A percentile compares a stretch with the other conserved stretches of the same genome.
These are phyloP conservation scores for Candida nanaspora DNA, from an alignment of 805 yeast species.

Conservation along the genomic window DNA sequence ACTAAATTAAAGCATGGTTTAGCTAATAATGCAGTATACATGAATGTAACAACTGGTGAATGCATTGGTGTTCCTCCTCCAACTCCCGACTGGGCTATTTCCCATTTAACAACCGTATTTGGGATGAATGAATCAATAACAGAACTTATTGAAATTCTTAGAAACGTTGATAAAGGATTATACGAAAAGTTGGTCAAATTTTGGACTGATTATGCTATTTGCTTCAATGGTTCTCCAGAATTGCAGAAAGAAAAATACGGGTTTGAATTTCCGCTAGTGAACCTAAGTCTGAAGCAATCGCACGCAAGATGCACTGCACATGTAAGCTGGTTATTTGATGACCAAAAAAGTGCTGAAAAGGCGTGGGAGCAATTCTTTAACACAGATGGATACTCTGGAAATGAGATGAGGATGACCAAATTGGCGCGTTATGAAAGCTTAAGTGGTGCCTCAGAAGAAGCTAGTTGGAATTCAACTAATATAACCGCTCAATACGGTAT, in stretches of 20 bases:
- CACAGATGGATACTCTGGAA: conserved; percentile 3
- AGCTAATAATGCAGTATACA: conserved; percentile 2
- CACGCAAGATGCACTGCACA: conserved; percentile 8
- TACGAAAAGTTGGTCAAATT: conserved; percentile 2
- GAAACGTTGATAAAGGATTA: background rate
- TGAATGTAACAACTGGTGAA: conserved; percentile 7
- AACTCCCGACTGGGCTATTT: conserved; percentile 7
- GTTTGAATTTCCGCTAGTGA: conserved; percentile 3
- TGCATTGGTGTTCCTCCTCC: conserved; percentile 5
- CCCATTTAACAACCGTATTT: conserved; percentile 7
- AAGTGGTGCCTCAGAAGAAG: background rate
- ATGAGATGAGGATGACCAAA: background rate
- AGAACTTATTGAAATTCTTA: conserved; percentile 5
- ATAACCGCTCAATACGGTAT: conserved; percentile 4
- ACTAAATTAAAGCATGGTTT: conserved; percentile 4
- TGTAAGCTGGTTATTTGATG: conserved; percentile 2
- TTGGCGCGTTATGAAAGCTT: conserved; percentile 1
- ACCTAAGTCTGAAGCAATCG: conserved; percentile 4
- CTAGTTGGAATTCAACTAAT: conserved; percentile 2
- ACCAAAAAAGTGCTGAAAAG: background rate
- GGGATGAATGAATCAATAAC: conserved; percentile 5
- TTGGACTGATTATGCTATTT: conserved; percentile 7
- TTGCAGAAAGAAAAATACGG: conserved; percentile 3
- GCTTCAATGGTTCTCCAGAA: conserved; percentile 1
- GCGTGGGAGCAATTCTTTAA: conserved; percentile 8